Base-by-base conservation (phyloP, 805 yeast species). In the Jamesozyma lodderae region DNA sequence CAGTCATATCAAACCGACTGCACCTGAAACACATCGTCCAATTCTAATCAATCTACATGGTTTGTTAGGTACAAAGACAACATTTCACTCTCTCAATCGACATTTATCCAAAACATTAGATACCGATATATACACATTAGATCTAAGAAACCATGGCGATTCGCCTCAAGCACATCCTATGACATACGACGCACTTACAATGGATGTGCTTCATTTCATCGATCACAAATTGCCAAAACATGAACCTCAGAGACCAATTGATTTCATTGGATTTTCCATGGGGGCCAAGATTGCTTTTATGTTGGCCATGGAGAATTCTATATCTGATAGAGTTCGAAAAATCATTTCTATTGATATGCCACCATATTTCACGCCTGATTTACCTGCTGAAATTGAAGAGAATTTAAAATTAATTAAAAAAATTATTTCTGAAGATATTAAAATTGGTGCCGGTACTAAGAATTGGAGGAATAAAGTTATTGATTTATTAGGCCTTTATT, bases 201-300 rank as follows among this genome's bases (percentile, higher is more conserved):
- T 51, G 4, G 80, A 74, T 48, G 59, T 73, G 3, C 49, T 60
- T 3, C 45, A 51, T 28, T 65, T 65, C 36, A 44, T 72, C 2
- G 45, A 59, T 10, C 43, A 50, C 13, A 39, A 53, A 30, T 52
- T 53, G 10, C 39, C 37, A 2, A 10, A 24, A 10, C 15, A 17
- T 11, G 26, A 36, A 9, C n/a, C 17, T 3, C 34, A 49, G 7
- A 45, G 52, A 37, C 60, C 60, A 11, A 56, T 66, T 4, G 52
- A 63, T 27, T 36, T 69, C 3, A 41, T 68, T 10, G 81, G 82
- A 0, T 79, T 72, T 49, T 74, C 79, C 15, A 69, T 77, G 73
- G 83, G 83, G 1, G 81, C 78, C 4, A 75, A 74, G 48, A 67
- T 71, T 1, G 73, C 73, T 0, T 67, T 77, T 69, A 39, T 67